A percentile compares a stretch with the other conserved stretches of the same genome.
These are phyloP conservation scores for Mentha longifolia DNA, from an alignment of 257 asterid genomes.

Conservation along the genomic window DNA sequence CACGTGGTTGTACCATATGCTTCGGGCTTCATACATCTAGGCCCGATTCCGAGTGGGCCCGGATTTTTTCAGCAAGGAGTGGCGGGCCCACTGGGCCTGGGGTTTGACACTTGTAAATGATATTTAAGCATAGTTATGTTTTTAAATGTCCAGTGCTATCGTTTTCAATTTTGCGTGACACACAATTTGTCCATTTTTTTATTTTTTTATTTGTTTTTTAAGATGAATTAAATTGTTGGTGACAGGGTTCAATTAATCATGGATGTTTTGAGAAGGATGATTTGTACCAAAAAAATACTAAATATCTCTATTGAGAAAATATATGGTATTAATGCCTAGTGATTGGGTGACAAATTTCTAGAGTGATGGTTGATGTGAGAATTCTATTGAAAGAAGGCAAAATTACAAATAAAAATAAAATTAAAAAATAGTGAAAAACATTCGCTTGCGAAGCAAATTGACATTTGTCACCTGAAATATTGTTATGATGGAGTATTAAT, in stretches of 20 bases:
- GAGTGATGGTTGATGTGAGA: conserved; percentile 8
- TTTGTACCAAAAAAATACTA: neutral
- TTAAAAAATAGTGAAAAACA: neutral
- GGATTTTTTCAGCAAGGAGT: conserved; percentile 8
- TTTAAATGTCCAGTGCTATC: neutral
- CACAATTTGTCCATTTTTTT: neutral
- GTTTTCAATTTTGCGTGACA: conserved; percentile 20
- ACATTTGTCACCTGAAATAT: neutral
- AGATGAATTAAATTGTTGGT: neutral
- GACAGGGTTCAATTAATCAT: conserved; percentile 11
- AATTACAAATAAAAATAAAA: neutral
- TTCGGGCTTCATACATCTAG: conserved; percentile 17
- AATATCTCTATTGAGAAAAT: neutral
- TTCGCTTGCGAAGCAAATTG: neutral
- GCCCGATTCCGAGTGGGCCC: conserved; percentile 1
- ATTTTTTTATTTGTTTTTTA: no score
- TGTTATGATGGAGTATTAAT: neutral
- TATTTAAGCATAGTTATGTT: conserved; percentile 8
- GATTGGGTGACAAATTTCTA: conserved; percentile 11
- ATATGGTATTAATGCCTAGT: conserved; percentile 5
- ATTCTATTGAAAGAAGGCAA: neutral
- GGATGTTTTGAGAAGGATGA: conserved; percentile 18
- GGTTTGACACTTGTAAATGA: conserved; percentile 6
- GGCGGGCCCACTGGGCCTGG: conserved; percentile 28
- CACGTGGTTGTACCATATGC: conserved; percentile 36